Evolutionary conservation across 2,329 filamentous ascomycete species (phyloP).

Genomic region (Cladorrhinum sp.): DNA sequence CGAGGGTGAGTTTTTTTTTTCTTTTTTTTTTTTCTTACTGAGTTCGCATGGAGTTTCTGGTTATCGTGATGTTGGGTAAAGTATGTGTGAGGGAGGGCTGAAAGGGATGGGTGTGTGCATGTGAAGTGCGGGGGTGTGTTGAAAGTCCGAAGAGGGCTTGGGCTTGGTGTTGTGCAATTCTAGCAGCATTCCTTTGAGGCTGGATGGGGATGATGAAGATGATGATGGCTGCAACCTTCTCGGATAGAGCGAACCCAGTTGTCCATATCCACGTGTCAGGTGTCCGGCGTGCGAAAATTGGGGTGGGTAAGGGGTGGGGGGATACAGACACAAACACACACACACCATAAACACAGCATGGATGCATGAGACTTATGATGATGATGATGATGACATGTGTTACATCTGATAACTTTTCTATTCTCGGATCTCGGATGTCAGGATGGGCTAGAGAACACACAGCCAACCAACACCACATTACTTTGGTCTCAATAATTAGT

Average conservation of each 20-base stretch:
- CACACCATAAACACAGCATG: not conserved
- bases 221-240: not conserved
- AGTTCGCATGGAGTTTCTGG: too few relatives aligned
- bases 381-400: not conserved
- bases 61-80: not conserved
- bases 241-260: constrained; percentile 3
- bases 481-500: too few relatives aligned
- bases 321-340: too few relatives aligned
- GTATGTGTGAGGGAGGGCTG: not conserved
- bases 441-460: too few relatives aligned
- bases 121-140: too few relatives aligned
- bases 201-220: not conserved
- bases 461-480: too few relatives aligned
- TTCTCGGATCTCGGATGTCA: not conserved
- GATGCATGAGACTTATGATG: not conserved
- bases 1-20: constrained; percentile 45
- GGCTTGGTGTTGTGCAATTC: not conserved
- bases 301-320: too few relatives aligned
- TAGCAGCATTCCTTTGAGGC: too few relatives aligned
- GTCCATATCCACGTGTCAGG: constrained; percentile 19
- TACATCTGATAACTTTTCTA: not conserved
- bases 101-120: too few relatives aligned
- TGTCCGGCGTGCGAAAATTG: not conserved
- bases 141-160: not conserved
- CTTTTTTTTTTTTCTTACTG: constrained; percentile 1